Conservation (phyloP, 1,284 basidiomycete species). For the Farysia itapuensis region DNA sequence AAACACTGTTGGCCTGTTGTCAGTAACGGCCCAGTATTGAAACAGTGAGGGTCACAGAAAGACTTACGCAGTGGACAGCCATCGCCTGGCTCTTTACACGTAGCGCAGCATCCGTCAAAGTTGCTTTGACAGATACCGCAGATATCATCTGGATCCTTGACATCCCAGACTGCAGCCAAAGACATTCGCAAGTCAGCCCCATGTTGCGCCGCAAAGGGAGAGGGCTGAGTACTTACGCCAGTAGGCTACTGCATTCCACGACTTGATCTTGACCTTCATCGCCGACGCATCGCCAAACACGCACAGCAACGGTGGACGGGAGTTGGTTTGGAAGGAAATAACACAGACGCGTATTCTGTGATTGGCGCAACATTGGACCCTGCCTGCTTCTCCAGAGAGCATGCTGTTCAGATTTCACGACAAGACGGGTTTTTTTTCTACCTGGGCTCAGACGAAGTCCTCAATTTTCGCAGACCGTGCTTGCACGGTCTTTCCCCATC, state of each 20-base stretch:
- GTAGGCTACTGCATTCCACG: constrained; percentile 55
- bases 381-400: too few relatives aligned
- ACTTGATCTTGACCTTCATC: constrained; percentile 57
- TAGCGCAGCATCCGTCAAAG: constrained; percentile 58
- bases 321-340: too few relatives aligned
- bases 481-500: too few relatives aligned
- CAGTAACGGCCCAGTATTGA: too few relatives aligned
- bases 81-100: constrained; percentile 56
- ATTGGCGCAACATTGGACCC: too few relatives aligned
- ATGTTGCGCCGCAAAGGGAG: too few relatives aligned
- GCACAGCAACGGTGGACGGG: neutral
- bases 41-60: neutral
- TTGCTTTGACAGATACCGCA: constrained; percentile 60
- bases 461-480: too few relatives aligned
- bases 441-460: too few relatives aligned
- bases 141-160: constrained; percentile 57
- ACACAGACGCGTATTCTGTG: too few relatives aligned
- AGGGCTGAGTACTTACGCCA: constrained; percentile 54
- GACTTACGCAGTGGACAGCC: constrained; percentile 50
- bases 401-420: too few relatives aligned
- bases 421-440: too few relatives aligned
- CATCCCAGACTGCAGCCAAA: constrained; percentile 55
- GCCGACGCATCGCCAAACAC: constrained; percentile 2
- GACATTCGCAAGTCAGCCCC: too few relatives aligned
- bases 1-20: constrained; percentile 52